Evolutionary conservation across 495 filamentous ascomycete species (phyloP), one percentile per base, ranked within the genome.

Genomic region (Penicillium cinerascens): DNA sequence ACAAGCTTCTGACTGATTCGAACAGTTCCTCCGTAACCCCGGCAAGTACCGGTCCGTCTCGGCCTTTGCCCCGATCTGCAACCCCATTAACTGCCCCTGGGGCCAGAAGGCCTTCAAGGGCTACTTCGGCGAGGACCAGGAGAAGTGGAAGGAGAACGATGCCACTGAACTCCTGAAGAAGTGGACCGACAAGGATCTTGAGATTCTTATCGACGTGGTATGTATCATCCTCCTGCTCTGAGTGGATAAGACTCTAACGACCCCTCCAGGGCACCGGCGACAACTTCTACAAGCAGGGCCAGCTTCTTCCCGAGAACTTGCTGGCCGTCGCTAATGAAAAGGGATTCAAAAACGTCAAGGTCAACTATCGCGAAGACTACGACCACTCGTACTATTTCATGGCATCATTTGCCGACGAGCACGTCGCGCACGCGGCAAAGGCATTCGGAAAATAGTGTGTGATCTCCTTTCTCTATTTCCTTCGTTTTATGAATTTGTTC

Each of bases 361-460:
- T 97, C 54, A 78, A 93, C 61, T 93, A 92, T 76, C 92, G 96
- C 73, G 63, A 89, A 64, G 91, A 83, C 45, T 98, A 98, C 66
- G 95, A 98, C 70, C 93, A 97, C 69, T 95, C 89, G 47, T 98
- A 98, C 68, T 97, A 80, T 70, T 95, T 93, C 61, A 92, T 98
- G 75, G 82, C 92, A 25, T 82, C 77, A 10, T 98, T 98, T 71
- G 79, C 87, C 43, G 85, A 86, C 59, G 92, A 97, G 56, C 93
- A 98, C 77, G 78, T 98, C 45, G 83, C 87, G 47, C 90, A 93
- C 69, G 90, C 91, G 49, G 92, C 93, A 36, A 93, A 90, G 79
- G 82, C 91, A 72, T 70, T 96, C 38, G 70, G 69, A 33, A 33
- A 33, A 59, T 82, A 82, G 77, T 80, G 73, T 60, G 70, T 77